Percentiles rank a stretch among this genome's conserved stretches.
These are phyloP conservation scores for Zizania latifolia DNA, from an alignment of 176 grass and related monocot genomes.

Conservation along the genomic window DNA sequence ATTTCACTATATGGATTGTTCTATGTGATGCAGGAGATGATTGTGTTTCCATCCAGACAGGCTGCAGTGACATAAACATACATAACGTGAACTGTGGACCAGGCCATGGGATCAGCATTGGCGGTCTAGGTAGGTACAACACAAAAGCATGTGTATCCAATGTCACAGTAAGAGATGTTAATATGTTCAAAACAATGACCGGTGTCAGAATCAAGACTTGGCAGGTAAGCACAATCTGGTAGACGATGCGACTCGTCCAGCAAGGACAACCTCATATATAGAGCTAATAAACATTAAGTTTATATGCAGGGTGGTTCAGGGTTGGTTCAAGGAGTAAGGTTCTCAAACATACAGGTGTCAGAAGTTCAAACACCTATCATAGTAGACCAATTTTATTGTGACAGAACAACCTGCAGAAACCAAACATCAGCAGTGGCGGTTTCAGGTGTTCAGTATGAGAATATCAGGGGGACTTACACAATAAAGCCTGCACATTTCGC, in stretches of 20 bases:
- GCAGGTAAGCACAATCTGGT: slow-evolving; percentile 49
- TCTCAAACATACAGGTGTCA: slow-evolving; percentile 76
- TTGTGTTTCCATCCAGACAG: slow-evolving; percentile 89
- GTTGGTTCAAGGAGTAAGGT: slow-evolving; percentile 58
- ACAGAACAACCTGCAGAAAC: slow-evolving; percentile 50
- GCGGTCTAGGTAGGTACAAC: slow-evolving; percentile 79
- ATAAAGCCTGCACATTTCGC: slow-evolving; percentile 73
- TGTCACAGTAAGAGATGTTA: slow-evolving; percentile 85
- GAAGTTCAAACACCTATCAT: slow-evolving; percentile 85
- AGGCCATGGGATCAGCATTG: slow-evolving; percentile 94
- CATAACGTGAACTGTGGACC: slow-evolving; percentile 91
- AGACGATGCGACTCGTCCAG: background rate
- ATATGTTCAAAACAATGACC: slow-evolving; percentile 79
- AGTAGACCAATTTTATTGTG: slow-evolving; percentile 88
- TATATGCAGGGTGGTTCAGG: slow-evolving; percentile 65
- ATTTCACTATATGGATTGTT: background rate
- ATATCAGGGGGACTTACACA: slow-evolving; percentile 70
- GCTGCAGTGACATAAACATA: slow-evolving; percentile 76
- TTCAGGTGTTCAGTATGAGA: slow-evolving; percentile 67
- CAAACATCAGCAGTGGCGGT: slow-evolving; percentile 56
- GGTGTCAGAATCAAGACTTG: slow-evolving; percentile 99
- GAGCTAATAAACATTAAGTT: background rate
- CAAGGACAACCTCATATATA: background rate
- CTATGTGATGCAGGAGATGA: slow-evolving; percentile 60
- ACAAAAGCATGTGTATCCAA: slow-evolving; percentile 93